Evolutionary conservation across 345 rosid genomes (phyloP), one percentile per base, ranked within the genome.

Genomic region (Nasturtium officinale): DNA sequence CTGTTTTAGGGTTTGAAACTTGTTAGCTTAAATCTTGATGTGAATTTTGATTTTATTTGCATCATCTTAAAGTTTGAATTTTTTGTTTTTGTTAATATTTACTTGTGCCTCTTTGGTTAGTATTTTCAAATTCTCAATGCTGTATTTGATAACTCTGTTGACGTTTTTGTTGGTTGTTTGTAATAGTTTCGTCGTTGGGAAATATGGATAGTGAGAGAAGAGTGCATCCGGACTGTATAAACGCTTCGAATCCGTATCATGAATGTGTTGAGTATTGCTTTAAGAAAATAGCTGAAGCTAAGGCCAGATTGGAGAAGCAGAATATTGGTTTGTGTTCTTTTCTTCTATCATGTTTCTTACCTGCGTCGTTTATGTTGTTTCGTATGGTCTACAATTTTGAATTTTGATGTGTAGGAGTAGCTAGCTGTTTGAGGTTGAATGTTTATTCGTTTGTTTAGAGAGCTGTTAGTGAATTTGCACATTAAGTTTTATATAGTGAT

Each of bases 241-340:
- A 87, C 61, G 91, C 91, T 3, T 83, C 86, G 9, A 90, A 90
- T 77, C 96, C 90, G 47, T 87, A 82, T 74, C 93, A 88, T 18
- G 91, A 88, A 60, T 88, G 91, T 52, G 93, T 86, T 0, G 99
- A 90, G 37, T 95, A 84, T 77, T 91, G 96, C 84, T 90, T 91
- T 60, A 72, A 63, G 64, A 87, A 80, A 75, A 91, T 95, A 28
- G 96, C 90, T 4, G 90, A 87, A 82, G 86, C 83, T 5, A 83
- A 80, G 77, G 83, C 84, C 1, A 77, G 21, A 35, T 58, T 56
- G 15, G 85, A 65, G 68, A 81, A 74, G 54, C 45, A 75, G 55
- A 85, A 76, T 46, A 32, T 83, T 55, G 90, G 92, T 87, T 73
- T 12, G 35, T 61, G 9, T 43, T 29, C 8, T 33, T 65, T 65